Percentiles rank a stretch among this genome's conserved stretches.
Evolutionary conservation across 805 yeast species (phyloP).

Genomic region (Yamadazyma tumulicola): DNA sequence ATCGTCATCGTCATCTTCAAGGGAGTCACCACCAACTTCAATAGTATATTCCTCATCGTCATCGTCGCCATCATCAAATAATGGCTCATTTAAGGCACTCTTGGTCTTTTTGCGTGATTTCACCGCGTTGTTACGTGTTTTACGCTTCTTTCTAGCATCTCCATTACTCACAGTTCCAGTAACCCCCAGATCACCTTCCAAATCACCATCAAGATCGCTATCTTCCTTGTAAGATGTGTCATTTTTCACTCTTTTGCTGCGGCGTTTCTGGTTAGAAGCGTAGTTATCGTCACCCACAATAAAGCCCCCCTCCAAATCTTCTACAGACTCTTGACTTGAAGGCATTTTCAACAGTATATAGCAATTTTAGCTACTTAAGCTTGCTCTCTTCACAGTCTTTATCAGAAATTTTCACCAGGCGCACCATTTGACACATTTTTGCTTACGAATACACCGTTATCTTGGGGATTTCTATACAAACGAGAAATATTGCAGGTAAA

Average conservation of each 20-base stretch:
- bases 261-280: constrained; percentile 16
- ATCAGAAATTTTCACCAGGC: no score
- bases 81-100: constrained; percentile 7
- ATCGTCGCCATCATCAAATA: constrained; percentile 14
- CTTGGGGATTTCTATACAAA: no score
- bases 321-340: constrained; percentile 6
- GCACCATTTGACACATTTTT: no score
- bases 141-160: constrained; percentile 12
- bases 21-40: constrained; percentile 10
- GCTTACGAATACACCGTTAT: no score
- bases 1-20: constrained; percentile 34
- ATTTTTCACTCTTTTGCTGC: constrained; percentile 15
- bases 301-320: constrained; percentile 38
- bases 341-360: no score
- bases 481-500: no score
- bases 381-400: no score
- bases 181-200: constrained; percentile 17
- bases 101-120: constrained; percentile 7
- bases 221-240: constrained; percentile 22
- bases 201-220: constrained; percentile 18
- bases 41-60: constrained; percentile 21
- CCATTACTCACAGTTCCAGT: constrained; percentile 6
- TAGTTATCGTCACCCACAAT: constrained; percentile 34
- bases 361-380: no score
- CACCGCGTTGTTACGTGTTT: constrained; percentile 12